Conservation (phyloP, 192 early-diverging fungal species). For the Dispira parvispora region DNA sequence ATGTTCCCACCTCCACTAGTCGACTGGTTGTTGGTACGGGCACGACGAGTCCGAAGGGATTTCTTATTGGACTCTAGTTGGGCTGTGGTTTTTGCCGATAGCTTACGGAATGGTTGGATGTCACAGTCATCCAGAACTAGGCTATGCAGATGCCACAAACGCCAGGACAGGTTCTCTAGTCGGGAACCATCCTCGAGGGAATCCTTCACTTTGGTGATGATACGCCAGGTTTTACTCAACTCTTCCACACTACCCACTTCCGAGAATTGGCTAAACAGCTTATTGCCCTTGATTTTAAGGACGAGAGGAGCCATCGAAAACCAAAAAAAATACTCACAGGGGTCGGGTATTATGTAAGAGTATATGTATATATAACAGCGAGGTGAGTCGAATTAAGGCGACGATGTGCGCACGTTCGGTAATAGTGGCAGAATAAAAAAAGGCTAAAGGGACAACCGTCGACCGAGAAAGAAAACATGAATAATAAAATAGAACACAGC, state of each 20-base stretch:
- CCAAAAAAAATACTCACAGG: not conserved
- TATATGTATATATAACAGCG: no score
- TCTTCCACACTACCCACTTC: constrained; percentile 59
- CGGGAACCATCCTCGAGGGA: constrained; percentile 65
- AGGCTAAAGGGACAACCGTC: no score
- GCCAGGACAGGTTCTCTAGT: constrained; percentile 72
- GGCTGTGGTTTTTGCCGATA: constrained; percentile 34
- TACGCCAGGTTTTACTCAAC: constrained; percentile 57
- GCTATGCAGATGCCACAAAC: constrained; percentile 67
- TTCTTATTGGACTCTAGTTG: constrained; percentile 33
- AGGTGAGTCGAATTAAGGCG: no score
- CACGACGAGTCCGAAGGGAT: not conserved
- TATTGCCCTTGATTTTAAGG: constrained; percentile 56
- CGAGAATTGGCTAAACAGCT: constrained; percentile 53
- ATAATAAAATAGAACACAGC: not conserved
- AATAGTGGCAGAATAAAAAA: no score
- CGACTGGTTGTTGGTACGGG: not conserved
- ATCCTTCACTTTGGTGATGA: constrained; percentile 76
- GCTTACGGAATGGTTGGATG: constrained; percentile 32
- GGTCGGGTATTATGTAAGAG: no score
- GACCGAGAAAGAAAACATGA: not conserved
- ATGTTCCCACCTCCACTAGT: not conserved
- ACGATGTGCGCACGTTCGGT: no score
- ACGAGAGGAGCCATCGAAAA: constrained; percentile 42
- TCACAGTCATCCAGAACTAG: constrained; percentile 32